phyloP scores from a whole-genome alignment of 306 rosid species.

The Quercus engelmannii region DNA sequence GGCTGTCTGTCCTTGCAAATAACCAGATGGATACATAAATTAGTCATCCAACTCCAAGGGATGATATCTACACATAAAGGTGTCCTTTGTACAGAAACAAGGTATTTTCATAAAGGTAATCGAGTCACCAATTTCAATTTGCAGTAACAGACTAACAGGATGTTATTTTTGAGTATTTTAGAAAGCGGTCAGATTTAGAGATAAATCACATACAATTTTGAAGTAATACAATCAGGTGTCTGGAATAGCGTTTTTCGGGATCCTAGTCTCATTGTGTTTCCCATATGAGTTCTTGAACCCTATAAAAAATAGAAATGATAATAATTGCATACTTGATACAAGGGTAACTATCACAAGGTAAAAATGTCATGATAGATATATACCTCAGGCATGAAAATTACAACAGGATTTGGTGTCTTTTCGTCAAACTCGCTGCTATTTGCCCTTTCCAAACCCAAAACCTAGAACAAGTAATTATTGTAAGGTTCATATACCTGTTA shows the following conservation, averaged over 20 bases:
- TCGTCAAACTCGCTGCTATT: slow-evolving; percentile 80
- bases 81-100: too few relatives aligned
- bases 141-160: background rate
- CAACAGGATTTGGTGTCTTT: slow-evolving; percentile 78
- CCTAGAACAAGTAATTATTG: slow-evolving; percentile 45
- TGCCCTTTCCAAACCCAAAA: slow-evolving; percentile 85
- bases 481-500: background rate
- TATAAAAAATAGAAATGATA: slow-evolving; percentile 18
- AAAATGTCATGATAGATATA: background rate
- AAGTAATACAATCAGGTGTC: slow-evolving; percentile 70
- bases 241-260: slow-evolving; percentile 84
- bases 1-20: background rate
- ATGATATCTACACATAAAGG: too few relatives aligned
- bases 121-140: background rate
- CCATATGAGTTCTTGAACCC: slow-evolving; percentile 99
- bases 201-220: slow-evolving; percentile 74
- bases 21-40: background rate
- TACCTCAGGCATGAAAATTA: slow-evolving; percentile 99
- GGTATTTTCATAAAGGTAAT: background rate
- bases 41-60: too few relatives aligned
- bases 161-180: background rate
- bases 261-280: slow-evolving; percentile 98
- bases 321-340: background rate
- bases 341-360: background rate
- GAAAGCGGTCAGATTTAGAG: slow-evolving; percentile 15